phyloP scores from a whole-genome alignment of 768 basidiomycete species.

The Macrolepiota fuliginosa region DNA sequence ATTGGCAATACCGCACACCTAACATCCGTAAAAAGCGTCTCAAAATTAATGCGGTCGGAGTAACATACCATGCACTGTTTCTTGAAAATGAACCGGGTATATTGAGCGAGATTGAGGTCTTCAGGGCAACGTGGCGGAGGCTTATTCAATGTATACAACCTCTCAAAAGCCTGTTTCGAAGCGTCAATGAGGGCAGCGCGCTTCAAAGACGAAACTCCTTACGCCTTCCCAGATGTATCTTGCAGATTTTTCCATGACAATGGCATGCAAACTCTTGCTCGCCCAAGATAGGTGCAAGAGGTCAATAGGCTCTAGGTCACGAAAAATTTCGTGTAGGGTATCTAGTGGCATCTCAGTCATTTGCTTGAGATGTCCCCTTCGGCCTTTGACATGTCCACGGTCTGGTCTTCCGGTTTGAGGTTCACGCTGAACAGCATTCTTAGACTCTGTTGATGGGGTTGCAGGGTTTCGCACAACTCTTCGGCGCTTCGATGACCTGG shows the following conservation, averaged over 20 bases:
- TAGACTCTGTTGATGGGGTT: neutral
- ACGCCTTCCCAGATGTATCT: conserved; percentile 32
- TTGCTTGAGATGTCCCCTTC: conserved; percentile 21
- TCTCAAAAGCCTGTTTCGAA: neutral
- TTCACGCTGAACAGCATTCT: neutral
- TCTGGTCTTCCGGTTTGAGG: neutral
- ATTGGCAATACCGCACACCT: neutral
- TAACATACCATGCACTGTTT: conserved; percentile 3
- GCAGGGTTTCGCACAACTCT: neutral
- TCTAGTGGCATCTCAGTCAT: conserved; percentile 34
- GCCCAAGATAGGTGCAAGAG: conserved; percentile 37
- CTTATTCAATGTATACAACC: neutral
- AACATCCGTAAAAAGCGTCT: neutral
- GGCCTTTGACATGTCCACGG: conserved; percentile 13
- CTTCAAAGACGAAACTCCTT: neutral
- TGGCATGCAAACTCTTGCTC: conserved; percentile 29
- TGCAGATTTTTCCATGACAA: conserved; percentile 24
- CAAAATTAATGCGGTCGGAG: neutral
- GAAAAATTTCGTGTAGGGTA: conserved; percentile 35
- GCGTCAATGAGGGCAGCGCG: neutral
- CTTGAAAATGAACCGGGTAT: neutral
- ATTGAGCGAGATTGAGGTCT: neutral
- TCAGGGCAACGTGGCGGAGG: neutral
- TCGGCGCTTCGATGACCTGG: neutral
- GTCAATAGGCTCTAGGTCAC: conserved; percentile 35